Conservation (phyloP, 805 yeast species). For the Ogataea populi-albae region DNA sequence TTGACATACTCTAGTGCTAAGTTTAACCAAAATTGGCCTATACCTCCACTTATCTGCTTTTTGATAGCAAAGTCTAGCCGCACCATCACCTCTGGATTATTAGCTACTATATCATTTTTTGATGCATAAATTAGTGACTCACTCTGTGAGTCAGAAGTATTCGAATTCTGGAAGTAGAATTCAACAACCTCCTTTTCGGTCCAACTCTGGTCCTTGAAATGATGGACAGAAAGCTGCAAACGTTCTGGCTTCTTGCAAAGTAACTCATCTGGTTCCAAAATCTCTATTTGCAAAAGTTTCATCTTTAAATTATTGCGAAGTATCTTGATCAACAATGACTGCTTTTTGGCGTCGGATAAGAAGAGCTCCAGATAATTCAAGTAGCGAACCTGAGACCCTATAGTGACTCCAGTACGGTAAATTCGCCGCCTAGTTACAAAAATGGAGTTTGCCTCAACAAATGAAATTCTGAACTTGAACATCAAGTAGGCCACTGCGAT, state of each 20-base stretch:
- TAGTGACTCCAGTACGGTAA: constrained; percentile 69
- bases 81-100: constrained; percentile 10
- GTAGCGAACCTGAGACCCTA: constrained; percentile 65
- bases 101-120: not conserved
- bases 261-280: constrained; percentile 9
- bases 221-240: constrained; percentile 3
- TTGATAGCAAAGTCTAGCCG: constrained; percentile 10
- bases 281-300: constrained; percentile 5
- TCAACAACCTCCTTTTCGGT: not conserved
- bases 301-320: constrained; percentile 4
- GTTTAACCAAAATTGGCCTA: constrained; percentile 18
- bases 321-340: constrained; percentile 6
- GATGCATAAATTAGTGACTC: constrained; percentile 1
- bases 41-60: constrained; percentile 9
- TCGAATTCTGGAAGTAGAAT: not conserved
- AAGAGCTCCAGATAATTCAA: constrained; percentile 47
- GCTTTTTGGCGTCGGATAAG: constrained; percentile 9
- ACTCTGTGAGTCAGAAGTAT: not conserved
- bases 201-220: constrained; percentile 3
- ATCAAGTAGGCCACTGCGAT: constrained; percentile 69
- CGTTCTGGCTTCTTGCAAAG: constrained; percentile 6
- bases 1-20: constrained; percentile 12
- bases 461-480: constrained; percentile 36
- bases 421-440: constrained; percentile 54
- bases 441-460: constrained; percentile 45